Conservation (phyloP, 2,329 filamentous ascomycete species). For the Chalara sp. region DNA sequence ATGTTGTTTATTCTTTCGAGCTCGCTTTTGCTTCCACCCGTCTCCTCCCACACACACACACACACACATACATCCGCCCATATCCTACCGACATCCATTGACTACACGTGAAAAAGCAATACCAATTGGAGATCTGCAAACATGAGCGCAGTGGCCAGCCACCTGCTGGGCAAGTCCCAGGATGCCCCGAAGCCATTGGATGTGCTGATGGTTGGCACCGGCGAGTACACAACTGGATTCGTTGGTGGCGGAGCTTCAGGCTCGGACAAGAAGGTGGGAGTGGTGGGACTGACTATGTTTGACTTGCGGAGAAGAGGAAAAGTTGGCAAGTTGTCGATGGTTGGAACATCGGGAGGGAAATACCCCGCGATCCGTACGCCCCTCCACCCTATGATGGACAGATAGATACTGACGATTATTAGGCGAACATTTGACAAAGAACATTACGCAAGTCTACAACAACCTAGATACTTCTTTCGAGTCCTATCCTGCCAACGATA, state of each 20-base stretch:
- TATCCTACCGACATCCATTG: no score
- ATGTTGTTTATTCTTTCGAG: no score
- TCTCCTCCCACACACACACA: no score
- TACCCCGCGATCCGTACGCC: conserved; percentile 80
- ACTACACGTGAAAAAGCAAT: no score
- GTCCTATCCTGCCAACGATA: conserved; percentile 72
- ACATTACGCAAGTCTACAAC: conserved; percentile 86
- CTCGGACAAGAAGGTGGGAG: conserved; percentile 94
- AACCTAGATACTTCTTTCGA: conserved; percentile 78
- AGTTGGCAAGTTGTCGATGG: conserved; percentile 81
- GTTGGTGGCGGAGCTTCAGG: conserved; percentile 76
- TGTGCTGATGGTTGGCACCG: conserved; percentile 56
- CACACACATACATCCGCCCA: no score
- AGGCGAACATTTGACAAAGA: conserved; percentile 79
- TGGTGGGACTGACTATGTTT: conserved; percentile 84
- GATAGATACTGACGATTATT: conserved; percentile 4
- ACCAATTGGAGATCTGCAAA: not conserved
- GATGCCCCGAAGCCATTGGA: conserved; percentile 16
- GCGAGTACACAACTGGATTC: conserved; percentile 95
- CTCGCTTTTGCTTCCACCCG: no score
- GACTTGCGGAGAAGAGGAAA: conserved; percentile 84
- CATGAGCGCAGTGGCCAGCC: not conserved
- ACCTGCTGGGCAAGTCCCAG: not conserved
- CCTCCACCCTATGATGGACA: not conserved
- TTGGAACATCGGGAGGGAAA: conserved; percentile 80